phyloP scores from a whole-genome alignment of 352 stramenopile species.

The Pythium graminicola region DNA sequence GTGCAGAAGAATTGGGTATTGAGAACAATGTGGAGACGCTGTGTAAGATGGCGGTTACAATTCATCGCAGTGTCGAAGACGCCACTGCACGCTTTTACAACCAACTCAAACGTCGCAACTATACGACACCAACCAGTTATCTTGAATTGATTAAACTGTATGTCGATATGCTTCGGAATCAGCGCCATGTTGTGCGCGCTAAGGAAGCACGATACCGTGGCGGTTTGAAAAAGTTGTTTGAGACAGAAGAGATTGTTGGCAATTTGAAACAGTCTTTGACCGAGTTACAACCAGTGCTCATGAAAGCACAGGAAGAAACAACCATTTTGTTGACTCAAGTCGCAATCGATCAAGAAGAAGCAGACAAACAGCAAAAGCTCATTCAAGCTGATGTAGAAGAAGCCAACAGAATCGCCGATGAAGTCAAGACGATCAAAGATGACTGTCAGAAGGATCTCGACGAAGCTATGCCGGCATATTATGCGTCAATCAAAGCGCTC shows the following conservation, averaged over 20 bases:
- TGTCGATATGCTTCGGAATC: conserved; percentile 84
- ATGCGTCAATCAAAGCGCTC: conserved; percentile 88
- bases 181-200: conserved; percentile 73
- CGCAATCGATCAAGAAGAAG: conserved; percentile 87
- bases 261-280: conserved; percentile 89
- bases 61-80: conserved; percentile 89
- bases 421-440: conserved; percentile 90
- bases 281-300: conserved; percentile 88
- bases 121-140: conserved; percentile 95
- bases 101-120: conserved; percentile 87
- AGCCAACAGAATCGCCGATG: conserved; percentile 87
- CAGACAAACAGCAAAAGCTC: conserved; percentile 87
- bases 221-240: conserved; percentile 89
- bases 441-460: conserved; percentile 91
- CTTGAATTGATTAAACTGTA: conserved; percentile 94
- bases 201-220: conserved; percentile 81
- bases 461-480: conserved; percentile 88
- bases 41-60: conserved; percentile 90
- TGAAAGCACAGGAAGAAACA: conserved; percentile 90
- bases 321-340: conserved; percentile 94
- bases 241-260: conserved; percentile 91
- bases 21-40: conserved; percentile 84
- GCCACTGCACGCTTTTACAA: conserved; percentile 70
- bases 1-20: conserved; percentile 83
- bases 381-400: conserved; percentile 90